Evolutionary conservation across 2,329 filamentous ascomycete species (phyloP).

Genomic region (Teratosphaeria destructans): DNA sequence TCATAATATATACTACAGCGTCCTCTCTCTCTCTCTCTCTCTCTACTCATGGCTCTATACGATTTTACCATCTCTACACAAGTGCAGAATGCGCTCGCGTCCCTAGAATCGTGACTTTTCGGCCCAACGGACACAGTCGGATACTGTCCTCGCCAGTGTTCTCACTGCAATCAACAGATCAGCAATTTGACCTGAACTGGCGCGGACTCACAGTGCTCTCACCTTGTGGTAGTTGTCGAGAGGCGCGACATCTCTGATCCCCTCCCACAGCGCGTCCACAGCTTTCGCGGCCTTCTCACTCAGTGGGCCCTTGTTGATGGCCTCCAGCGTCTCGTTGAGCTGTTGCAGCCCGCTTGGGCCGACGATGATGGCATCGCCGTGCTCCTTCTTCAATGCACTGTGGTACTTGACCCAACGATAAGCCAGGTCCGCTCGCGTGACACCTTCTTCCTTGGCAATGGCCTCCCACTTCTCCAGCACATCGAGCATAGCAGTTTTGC

Average conservation of each 20-base stretch:
- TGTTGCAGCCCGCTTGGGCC: slow-evolving; percentile 27
- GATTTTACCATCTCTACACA: no score
- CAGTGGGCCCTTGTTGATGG: slow-evolving; percentile 23
- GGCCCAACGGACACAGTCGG: no score
- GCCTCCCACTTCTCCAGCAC: slow-evolving; percentile 30
- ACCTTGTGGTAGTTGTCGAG: slow-evolving; percentile 19
- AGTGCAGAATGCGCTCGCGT: no score
- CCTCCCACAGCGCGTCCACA: slow-evolving; percentile 27
- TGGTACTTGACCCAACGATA: slow-evolving; percentile 36
- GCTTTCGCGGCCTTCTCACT: slow-evolving; percentile 20
- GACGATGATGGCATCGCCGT: slow-evolving; percentile 33
- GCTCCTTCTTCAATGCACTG: slow-evolving; percentile 26
- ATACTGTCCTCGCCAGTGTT: no score
- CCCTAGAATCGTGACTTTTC: no score
- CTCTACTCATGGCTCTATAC: no score
- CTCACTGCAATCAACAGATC: not conserved
- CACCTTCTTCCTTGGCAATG: slow-evolving; percentile 31
- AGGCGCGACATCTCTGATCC: slow-evolving; percentile 26
- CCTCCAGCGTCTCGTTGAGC: slow-evolving; percentile 23
- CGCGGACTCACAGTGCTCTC: not conserved
- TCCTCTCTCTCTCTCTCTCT: no score
- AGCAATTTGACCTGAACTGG: not conserved
- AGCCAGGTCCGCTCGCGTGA: slow-evolving; percentile 31
- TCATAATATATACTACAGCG: not conserved
- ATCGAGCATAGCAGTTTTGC: slow-evolving; percentile 25